A percentile compares a stretch with the other conserved stretches of the same genome.
These are phyloP conservation scores for Tilletia caries DNA, from an alignment of 1,284 basidiomycete genomes.

Conservation along the genomic window DNA sequence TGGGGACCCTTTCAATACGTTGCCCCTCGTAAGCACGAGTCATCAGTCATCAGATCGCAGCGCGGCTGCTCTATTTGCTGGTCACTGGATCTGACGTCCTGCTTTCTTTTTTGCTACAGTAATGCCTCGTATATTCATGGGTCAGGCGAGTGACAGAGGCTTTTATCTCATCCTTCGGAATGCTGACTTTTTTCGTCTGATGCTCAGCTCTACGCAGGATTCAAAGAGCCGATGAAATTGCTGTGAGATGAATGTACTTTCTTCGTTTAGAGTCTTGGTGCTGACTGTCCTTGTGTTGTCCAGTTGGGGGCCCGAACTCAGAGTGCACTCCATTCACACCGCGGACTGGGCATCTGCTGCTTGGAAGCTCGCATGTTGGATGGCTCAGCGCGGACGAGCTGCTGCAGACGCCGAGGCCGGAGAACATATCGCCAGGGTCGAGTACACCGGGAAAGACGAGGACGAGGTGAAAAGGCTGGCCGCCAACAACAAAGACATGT, in stretches of 20 bases:
- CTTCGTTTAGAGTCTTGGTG: no score
- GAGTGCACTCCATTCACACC: constrained; percentile 35
- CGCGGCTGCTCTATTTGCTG: not conserved
- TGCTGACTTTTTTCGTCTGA: not conserved
- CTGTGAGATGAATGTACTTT: no score
- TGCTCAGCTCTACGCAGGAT: constrained; percentile 21
- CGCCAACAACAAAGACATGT: constrained; percentile 20
- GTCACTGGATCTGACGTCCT: not conserved
- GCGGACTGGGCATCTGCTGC: constrained; percentile 33
- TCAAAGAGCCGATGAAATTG: constrained; percentile 29
- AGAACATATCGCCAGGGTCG: constrained; percentile 29
- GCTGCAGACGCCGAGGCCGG: constrained; percentile 27
- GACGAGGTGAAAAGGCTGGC: constrained; percentile 25
- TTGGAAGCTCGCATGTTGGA: constrained; percentile 30
- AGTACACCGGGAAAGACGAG: constrained; percentile 30
- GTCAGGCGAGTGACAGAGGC: not conserved
- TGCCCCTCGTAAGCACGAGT: constrained; percentile 16
- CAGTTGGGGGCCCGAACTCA: constrained; percentile 33
- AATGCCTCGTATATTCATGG: constrained; percentile 10
- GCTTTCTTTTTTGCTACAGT: not conserved
- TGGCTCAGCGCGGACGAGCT: constrained; percentile 22
- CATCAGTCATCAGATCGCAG: constrained; percentile 17
- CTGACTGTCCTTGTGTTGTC: not conserved
- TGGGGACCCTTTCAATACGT: constrained; percentile 30
- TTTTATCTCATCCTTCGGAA: no score